Base-by-base conservation (phyloP, 179 eudicot genomes). In the Actinidia arguta region DNA sequence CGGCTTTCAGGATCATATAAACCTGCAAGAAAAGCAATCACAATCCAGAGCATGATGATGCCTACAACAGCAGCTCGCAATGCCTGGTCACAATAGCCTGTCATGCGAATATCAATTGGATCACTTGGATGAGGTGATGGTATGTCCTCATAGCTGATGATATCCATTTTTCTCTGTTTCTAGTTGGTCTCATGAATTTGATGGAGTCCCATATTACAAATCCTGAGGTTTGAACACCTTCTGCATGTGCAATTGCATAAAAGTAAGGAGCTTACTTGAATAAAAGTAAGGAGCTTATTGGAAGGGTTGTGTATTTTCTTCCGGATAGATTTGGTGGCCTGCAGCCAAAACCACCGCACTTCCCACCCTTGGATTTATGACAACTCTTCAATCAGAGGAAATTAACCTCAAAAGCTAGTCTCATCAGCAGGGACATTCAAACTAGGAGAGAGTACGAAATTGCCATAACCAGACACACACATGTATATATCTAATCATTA, bases 61-160 rank as follows among this genome's bases (percentile, higher is more conserved):
- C 94, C 94, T n/a, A 95, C 77, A 12, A 94, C 86, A 31, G 91
- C 92, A 69, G 88, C 86, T 86, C 93, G 88, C 78, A 95, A 68
- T 51, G 88, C 75, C 51, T 83, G 91, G 59, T 88, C 92, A 61
- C 82, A 86, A 59, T 80, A 80, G 64, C 72, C 84, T 83, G 82
- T 86, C 63, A 79, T 66, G 47, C 76, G 64, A 67, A 75, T 79
- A 52, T 85, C 87, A n/a, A 67, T 79, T 39, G 75, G 86, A 81
- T 87, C 78, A 72, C 61, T 78, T 48, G 82, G 83, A 79, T n/a
- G 82, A 52, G 56, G 77, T 64, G 82, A 50, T 69, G 82, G 85
- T 72, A 84, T 48, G 79, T 83, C 83, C 75, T 87, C 93, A 4
- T 44, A 46, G 44, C 66, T 61, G 47, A 58, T 58, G 47, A 73